Evolutionary conservation across 2,329 filamentous ascomycete genomes (phyloP), one percentile per base, ranked within the genome.

Genomic region (Fusarium pseudoanthophilum): DNA sequence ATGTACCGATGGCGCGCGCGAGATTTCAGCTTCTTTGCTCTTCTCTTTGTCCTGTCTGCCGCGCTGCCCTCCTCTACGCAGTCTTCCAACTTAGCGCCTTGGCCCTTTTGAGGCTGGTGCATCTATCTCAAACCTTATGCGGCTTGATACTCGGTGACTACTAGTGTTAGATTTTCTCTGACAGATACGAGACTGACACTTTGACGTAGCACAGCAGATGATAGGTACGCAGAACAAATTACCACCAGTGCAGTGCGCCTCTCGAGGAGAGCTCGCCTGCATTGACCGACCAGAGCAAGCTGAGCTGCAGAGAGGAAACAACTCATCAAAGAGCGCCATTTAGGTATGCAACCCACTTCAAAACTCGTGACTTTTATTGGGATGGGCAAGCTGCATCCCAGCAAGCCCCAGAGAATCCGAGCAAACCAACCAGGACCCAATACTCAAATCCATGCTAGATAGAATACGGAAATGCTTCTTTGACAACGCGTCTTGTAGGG

Each of bases 341-440:
- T 64, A 28, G 28, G 28, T 28, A 74, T 73, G 67, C 59, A 72
- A 61, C 43, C 53, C 57, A 71, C 48, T 43, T 49, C 45, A 48
- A 36, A 59, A 40, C 56, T 64, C 32, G 56, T 57, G 48, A 61
- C 52, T 65, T 61, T 71, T 68, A 73, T 74, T 77, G 43, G 53
- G 73, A 74, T 74, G 56, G 62, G 49, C 75, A 71, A 58, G 52
- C 45, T 53, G 51, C 53, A 61, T 65, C 64, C 74, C 48, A 32
- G 63, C 64, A 63, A 63, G 67, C 58, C 67, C 62, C 52, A 63
- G 51, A 59, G 11, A 56, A 64, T 51, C 53, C 63, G 43, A 60
- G 48, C 30, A 49, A 68, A 57, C 59, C 39, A 55, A 51, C 67
- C 40, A 60, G 57, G 59, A 59, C 62, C 46, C 37, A 52, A 42